Base-by-base conservation (phyloP, 148 eudicot species). In the Camellia japonica region DNA sequence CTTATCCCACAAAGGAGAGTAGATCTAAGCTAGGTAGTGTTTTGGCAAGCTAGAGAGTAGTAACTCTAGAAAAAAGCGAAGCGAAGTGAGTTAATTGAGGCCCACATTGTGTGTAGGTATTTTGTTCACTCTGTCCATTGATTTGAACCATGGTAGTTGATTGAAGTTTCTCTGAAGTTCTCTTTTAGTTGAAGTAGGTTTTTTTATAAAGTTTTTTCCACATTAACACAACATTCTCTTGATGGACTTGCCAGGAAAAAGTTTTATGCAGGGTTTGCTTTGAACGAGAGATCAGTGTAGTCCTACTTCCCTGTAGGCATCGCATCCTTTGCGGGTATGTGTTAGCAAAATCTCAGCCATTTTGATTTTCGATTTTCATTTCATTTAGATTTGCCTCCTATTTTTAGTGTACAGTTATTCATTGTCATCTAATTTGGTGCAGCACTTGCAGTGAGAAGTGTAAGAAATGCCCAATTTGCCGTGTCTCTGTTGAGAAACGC, bases 231-330 rank as follows among this genome's bases (percentile, higher is more conserved):
- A 46, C 38, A 30, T 80, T 70, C 38, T 66, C 59, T 74, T 12
- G 46, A 30, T 84, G 75, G 49, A 66, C 51, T 75, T 73, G 73
- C 56, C 91, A 93, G 99, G 99, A 96, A 80, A 96, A 92, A 79
- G 87, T 96, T 82, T 82, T 96, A 13, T 96, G 98, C 56, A 87
- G 98, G 80, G 85, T 93, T 80, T 96, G 99, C 92, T 96, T 92
- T 64, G 99, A 96, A 89, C 87, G 95, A 80, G 97, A 95, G 85
- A 92, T 95, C 42, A 79, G 90, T 79, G 78, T 88, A 30, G 99
- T 95, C 80, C 87, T 95, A 82, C 91, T 95, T 80, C 99, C 99
- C 2, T 93, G 99, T 71, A 90, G 91, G 85, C 99, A 96, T 85
- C 95, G 95, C 44, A 84, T 96, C 38, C 90, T 96, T 15, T 96